Evolutionary conservation across 2,329 filamentous ascomycete genomes (phyloP).

Genomic region (Teratosphaeria pseudoeucalypti): DNA sequence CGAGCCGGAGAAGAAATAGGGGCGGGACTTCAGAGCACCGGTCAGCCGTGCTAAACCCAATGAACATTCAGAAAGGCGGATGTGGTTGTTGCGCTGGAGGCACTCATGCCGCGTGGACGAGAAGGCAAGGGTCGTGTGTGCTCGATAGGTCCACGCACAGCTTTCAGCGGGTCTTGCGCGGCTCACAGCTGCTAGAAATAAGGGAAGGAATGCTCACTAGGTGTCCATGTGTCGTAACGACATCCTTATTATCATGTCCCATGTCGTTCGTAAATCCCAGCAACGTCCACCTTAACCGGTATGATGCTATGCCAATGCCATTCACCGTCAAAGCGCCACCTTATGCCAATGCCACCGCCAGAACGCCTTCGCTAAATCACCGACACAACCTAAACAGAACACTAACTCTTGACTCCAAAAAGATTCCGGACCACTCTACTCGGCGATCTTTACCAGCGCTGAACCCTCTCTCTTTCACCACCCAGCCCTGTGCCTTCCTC

Average conservation of each 20-base stretch:
- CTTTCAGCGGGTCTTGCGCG: neutral
- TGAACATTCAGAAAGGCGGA: neutral
- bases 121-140: neutral
- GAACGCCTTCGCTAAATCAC: neutral
- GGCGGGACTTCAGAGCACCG: neutral
- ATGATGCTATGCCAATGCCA: neutral
- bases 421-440: too few species aligned
- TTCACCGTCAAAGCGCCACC: neutral
- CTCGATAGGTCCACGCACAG: neutral
- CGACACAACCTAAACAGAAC: neutral
- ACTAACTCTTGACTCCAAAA: neutral
- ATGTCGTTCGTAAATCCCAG: neutral
- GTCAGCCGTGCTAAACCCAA: neutral
- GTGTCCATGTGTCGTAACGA: neutral
- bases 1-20: slow-evolving; percentile 23
- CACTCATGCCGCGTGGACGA: neutral
- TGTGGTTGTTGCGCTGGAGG: neutral
- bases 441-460: neutral
- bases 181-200: neutral
- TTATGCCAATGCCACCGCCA: neutral
- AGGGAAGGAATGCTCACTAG: too few species aligned
- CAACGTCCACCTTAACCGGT: neutral
- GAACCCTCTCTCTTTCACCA: neutral
- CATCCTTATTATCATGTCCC: neutral
- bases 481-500: neutral